A percentile compares a stretch with the other conserved stretches of the same genome.
Evolutionary conservation across 164 flowering plant species (phyloP).

Genomic region (Buxus sempervirens): DNA sequence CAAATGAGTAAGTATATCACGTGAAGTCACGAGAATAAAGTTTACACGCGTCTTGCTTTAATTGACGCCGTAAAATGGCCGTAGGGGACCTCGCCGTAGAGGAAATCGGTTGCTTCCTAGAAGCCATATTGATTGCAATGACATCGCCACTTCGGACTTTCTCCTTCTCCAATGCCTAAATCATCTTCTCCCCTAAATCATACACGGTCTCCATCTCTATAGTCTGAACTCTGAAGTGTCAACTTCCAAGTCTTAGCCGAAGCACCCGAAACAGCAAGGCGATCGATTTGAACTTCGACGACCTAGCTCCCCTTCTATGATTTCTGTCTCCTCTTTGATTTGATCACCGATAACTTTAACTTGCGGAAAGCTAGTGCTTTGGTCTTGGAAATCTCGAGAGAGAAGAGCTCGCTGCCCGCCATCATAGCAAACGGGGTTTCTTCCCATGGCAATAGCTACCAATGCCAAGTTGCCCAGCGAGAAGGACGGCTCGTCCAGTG

Average conservation of each 20-base stretch:
- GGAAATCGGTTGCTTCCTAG: too few relatives aligned
- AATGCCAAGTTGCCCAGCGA: constrained; percentile 93
- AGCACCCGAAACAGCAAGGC: constrained; percentile 72
- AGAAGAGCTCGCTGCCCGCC: constrained; percentile 82
- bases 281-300: constrained; percentile 79
- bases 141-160: constrained; percentile 99
- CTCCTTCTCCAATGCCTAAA: constrained; percentile 85
- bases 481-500: constrained; percentile 83
- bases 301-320: constrained; percentile 94
- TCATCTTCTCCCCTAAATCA: constrained; percentile 92
- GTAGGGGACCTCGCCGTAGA: too few relatives aligned
- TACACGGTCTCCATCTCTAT: constrained; percentile 97
- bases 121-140: constrained; percentile 80
- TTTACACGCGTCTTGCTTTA: too few relatives aligned
- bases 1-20: too few relatives aligned
- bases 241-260: constrained; percentile 88
- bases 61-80: too few relatives aligned
- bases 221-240: constrained; percentile 84
- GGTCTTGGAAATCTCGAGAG: constrained; percentile 88
- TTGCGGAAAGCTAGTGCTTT: constrained; percentile 84
- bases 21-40: too few relatives aligned
- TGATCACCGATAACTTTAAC: constrained; percentile 87
- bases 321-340: constrained; percentile 89
- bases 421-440: constrained; percentile 93
- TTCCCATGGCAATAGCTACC: constrained; percentile 98